Percentiles rank a stretch among this genome's conserved stretches.
Conservation (phyloP, 768 basidiomycete species). For the Suillus brevipes region DNA sequence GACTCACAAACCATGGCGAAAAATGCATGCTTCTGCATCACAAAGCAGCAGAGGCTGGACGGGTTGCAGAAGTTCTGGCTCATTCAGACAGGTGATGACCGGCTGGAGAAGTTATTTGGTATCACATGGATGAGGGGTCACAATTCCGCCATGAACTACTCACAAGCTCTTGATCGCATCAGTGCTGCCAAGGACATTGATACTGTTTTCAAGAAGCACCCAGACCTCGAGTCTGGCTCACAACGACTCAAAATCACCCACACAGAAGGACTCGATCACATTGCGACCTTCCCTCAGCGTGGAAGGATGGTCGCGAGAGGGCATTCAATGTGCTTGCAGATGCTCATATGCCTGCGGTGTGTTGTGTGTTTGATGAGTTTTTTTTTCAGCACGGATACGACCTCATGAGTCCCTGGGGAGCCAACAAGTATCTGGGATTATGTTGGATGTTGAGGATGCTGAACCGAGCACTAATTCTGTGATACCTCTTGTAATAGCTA, state of each 20-base stretch:
- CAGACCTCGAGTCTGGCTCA: conserved; percentile 25
- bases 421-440: background rate
- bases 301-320: background rate
- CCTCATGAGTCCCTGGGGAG: background rate
- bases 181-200: conserved; percentile 19
- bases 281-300: background rate
- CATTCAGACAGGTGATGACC: conserved; percentile 29
- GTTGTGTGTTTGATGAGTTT: background rate
- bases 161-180: conserved; percentile 8
- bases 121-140: conserved; percentile 24
- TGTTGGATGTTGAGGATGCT: too few relatives aligned
- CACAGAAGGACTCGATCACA: background rate
- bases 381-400: background rate
- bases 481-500: background rate
- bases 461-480: background rate
- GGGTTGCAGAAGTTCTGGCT: conserved; percentile 18
- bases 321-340: background rate
- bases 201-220: conserved; percentile 19
- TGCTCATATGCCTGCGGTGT: background rate
- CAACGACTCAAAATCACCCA: conserved; percentile 9
- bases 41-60: conserved; percentile 19
- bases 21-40: conserved; percentile 14
- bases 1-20: conserved; percentile 32
- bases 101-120: conserved; percentile 32
- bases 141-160: conserved; percentile 10